Conservation (phyloP, 768 basidiomycete genomes). For the Mycena galericulata region DNA sequence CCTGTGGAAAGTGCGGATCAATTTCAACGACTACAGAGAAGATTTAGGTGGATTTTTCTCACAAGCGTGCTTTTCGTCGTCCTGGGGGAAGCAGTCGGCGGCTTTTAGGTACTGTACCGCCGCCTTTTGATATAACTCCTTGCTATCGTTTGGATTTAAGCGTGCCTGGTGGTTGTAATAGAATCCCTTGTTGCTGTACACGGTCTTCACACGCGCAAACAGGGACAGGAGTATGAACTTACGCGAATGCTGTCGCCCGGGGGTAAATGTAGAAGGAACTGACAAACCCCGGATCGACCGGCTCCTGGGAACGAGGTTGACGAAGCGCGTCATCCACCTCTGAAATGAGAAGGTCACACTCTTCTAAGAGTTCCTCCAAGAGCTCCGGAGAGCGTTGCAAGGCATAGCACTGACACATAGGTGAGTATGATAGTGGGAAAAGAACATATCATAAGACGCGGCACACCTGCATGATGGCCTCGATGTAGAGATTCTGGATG, state of each 20-base stretch:
- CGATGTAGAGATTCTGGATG: constrained; percentile 27
- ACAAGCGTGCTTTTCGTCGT: constrained; percentile 38
- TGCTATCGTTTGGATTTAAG: not conserved
- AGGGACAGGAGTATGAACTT: not conserved
- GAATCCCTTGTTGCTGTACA: constrained; percentile 32
- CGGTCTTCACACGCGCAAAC: not conserved
- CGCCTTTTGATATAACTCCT: constrained; percentile 16
- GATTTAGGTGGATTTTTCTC: too few species aligned
- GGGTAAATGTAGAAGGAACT: constrained; percentile 36
- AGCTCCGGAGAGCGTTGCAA: not conserved
- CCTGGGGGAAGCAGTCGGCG: constrained; percentile 31
- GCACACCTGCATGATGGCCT: constrained; percentile 35
- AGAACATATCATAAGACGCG: too few species aligned
- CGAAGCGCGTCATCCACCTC: constrained; percentile 24
- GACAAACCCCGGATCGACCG: constrained; percentile 26
- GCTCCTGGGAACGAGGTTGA: constrained; percentile 1
- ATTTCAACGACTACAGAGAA: too few species aligned
- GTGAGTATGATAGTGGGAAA: too few species aligned
- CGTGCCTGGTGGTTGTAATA: constrained; percentile 13
- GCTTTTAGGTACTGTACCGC: constrained; percentile 27
- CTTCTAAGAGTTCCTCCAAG: constrained; percentile 23
- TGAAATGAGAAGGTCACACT: constrained; percentile 29
- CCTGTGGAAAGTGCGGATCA: constrained; percentile 1
- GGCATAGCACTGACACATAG: not conserved
- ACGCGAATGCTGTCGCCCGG: constrained; percentile 32